Base-by-base conservation (phyloP, 345 rosid species). In the Raphanus raphanistrum region DNA sequence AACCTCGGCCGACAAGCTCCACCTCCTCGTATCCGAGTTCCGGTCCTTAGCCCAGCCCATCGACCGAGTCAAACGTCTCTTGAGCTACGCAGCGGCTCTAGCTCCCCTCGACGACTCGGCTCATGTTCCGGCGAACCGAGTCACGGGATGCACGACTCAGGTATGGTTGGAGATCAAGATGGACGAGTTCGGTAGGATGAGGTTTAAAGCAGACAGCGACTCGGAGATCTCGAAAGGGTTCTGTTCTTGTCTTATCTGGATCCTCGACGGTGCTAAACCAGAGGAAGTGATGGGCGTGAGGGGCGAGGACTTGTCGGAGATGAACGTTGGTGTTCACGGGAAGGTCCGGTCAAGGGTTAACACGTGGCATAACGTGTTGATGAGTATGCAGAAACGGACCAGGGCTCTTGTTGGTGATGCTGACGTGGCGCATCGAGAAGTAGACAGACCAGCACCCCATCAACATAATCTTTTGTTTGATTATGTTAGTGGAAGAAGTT, bases 181-280 rank as follows among this genome's bases (percentile, higher is more conserved):
- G 68, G 95, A 90, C 54, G 85, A 75, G 36, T 63, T 41, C 13
- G 93, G 97, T 8, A 86, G 74, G 66, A 84, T 88, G 85, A 87
- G 92, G 68, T 89, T 92, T 57, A 81, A 74, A 70, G 93, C 93
- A 1, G 95, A 90, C 66, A 94, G 98, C 75, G 98, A 94, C 12
- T 94, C 97, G 1, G 97, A 94, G 87, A 90, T 94, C 66, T 86
- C 92, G 0, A 90, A 89, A 59, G 97, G 97, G 15, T 94, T 88
- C 57, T 81, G 88, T 54, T 87, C 89, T 17, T 94, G 97, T 77
- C 76, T 94, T 48, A 82, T 94, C 5, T 86, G 89, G 96, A 64
- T 87, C 82, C 88, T 92, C 55, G 94, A 94, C 76, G 97, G 92
- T 4, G 90, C 91, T 9, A 83, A 79, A 29, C 92, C 97, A 4